Conservation (phyloP, 2,329 filamentous ascomycete genomes). For the Elsinoe necatrix region DNA sequence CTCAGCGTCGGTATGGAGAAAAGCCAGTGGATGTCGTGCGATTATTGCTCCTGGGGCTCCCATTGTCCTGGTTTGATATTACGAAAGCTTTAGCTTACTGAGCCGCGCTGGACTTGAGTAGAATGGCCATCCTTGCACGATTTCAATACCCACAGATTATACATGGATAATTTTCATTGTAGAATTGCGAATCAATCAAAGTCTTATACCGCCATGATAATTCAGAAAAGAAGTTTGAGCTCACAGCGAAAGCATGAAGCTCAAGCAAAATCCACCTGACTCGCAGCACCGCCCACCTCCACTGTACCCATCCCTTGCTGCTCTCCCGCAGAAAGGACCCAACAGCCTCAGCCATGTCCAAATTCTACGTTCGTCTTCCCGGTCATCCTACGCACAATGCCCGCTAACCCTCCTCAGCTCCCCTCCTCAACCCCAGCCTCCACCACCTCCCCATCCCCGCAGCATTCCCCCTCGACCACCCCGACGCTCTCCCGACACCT, state of each 20-base stretch:
- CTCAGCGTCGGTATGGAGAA: background rate
- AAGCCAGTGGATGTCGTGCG: background rate
- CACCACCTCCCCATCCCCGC: constrained; percentile 18
- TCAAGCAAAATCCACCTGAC: background rate
- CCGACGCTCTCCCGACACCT: constrained; percentile 25
- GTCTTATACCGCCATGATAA: no score
- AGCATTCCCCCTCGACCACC: constrained; percentile 18
- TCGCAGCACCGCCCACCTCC: background rate
- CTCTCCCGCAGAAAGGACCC: background rate
- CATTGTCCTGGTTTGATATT: background rate
- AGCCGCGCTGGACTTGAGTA: background rate
- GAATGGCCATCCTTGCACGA: no score
- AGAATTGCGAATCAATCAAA: no score
- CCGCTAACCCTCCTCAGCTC: constrained; percentile 14
- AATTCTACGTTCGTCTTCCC: constrained; percentile 37
- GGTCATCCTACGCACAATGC: constrained; percentile 15
- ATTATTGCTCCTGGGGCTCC: background rate
- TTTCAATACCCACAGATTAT: no score
- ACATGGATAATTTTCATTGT: no score
- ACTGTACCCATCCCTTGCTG: background rate
- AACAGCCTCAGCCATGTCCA: constrained; percentile 34
- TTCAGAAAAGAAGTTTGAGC: background rate
- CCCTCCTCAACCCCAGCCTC: constrained; percentile 17
- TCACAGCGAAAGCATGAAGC: background rate
- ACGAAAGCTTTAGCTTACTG: background rate